These are phyloP conservation scores for Saturnispora hagleri DNA, from an alignment of 805 yeast species.

Conservation along the genomic window DNA sequence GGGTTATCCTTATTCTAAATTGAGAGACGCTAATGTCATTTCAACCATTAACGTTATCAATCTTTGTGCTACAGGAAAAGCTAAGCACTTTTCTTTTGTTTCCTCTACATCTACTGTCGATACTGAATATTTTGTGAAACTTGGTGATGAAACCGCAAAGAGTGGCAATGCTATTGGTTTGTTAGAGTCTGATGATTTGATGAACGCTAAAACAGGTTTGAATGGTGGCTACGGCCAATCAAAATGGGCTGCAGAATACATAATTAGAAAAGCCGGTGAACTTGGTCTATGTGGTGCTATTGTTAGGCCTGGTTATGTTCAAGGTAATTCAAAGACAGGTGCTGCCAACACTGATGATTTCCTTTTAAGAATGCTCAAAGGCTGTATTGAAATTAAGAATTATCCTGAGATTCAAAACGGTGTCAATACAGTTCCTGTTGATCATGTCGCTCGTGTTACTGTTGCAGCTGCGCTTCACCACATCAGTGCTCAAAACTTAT, in stretches of 20 bases:
- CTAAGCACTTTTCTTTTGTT: conserved; percentile 83
- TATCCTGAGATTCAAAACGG: conserved; percentile 81
- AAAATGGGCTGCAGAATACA: conserved; percentile 94
- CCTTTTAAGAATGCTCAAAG: conserved; percentile 88
- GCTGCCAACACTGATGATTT: conserved; percentile 95
- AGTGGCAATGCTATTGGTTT: conserved; percentile 38
- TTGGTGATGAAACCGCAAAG: conserved; percentile 65
- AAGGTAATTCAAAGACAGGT: conserved; percentile 79
- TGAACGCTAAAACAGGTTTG: conserved; percentile 74
- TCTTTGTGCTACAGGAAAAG: conserved; percentile 67
- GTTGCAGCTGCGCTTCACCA: conserved; percentile 67
- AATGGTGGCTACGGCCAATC: conserved; percentile 95
- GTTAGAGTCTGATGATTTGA: conserved; percentile 72
- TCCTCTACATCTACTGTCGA: conserved; percentile 94
- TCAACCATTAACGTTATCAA: conserved; percentile 79
- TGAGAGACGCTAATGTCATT: conserved; percentile 89
- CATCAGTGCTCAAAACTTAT: conserved; percentile 34
- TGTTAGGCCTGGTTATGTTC: conserved; percentile 92
- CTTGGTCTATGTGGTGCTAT: conserved; percentile 83
- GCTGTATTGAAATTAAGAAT: conserved; percentile 78
- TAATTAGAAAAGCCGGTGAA: conserved; percentile 80
- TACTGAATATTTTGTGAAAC: conserved; percentile 65
- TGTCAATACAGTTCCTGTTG: conserved; percentile 96
- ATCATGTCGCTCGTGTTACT: conserved; percentile 90
- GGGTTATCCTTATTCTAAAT: conserved; percentile 89